Percentiles rank a stretch among this genome's conserved stretches.
Conservation (phyloP, 2,329 filamentous ascomycete genomes). For the Fusarium keratoplasticum region DNA sequence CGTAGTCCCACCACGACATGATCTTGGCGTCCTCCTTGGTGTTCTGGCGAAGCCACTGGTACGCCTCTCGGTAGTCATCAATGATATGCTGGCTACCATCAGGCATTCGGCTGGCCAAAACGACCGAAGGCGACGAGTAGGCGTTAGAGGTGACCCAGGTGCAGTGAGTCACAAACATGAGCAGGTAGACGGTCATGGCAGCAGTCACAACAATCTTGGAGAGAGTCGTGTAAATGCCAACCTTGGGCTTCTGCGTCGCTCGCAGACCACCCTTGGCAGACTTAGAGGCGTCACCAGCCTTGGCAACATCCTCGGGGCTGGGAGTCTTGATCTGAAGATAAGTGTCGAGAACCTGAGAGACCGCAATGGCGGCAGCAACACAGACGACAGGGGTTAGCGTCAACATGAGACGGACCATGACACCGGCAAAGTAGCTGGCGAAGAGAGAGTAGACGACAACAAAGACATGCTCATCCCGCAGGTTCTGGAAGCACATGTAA, state of each 20-base stretch:
- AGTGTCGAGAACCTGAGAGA: conserved; percentile 88
- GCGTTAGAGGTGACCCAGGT: conserved; percentile 99
- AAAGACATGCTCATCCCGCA: conserved; percentile 97
- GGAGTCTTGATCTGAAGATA: conserved; percentile 80
- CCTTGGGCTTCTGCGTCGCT: conserved; percentile 76
- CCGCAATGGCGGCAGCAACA: conserved; percentile 88
- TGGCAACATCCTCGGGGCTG: conserved; percentile 57
- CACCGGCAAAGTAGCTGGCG: conserved; percentile 97
- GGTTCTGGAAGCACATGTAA: conserved; percentile 95
- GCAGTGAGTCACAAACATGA: conserved; percentile 96
- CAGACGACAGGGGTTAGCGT: conserved; percentile 97
- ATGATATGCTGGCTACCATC: conserved; percentile 99
- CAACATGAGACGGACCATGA: conserved; percentile 99
- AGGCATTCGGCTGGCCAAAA: conserved; percentile 89
- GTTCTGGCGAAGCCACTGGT: conserved; percentile 99
- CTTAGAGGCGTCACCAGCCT: conserved; percentile 66
- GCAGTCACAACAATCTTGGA: conserved; percentile 84
- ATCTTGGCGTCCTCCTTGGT: conserved; percentile 95
- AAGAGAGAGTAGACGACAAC: conserved; percentile 97
- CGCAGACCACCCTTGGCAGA: conserved; percentile 69
- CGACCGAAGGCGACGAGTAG: conserved; percentile 97
- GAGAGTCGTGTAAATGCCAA: conserved; percentile 85
- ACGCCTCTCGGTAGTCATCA: conserved; percentile 98
- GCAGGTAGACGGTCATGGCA: conserved; percentile 80
- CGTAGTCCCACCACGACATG: conserved; percentile 99